Base-by-base conservation (phyloP, 140 eudicot genomes). In the Flaveria floridana region DNA sequence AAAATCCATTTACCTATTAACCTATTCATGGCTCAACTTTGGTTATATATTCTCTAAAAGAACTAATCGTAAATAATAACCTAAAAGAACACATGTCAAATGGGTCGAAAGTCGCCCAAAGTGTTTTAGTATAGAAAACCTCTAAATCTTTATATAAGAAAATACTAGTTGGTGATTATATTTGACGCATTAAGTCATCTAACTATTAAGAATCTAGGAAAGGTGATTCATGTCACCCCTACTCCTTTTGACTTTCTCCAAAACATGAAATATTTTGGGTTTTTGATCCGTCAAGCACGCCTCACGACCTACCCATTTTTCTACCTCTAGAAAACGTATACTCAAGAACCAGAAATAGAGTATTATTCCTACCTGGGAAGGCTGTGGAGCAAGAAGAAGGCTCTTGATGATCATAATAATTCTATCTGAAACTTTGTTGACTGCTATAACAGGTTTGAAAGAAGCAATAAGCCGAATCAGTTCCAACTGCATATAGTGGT, bases 371-470 rank as follows among this genome's bases (percentile, higher is more conserved):
- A 94, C 99, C 95, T 83, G 84, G 70, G 88, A 78, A 56, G 98
- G 88, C 68, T 63, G 53, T 26, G 87, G 80, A 67, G 86, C 73
- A 76, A 83, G 81, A 57, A 73, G 47, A 65, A 83, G 85, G 78
- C 71, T 79, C 78, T 84, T 84, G 39, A 95, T 85, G 78, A 89
- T 83, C 74, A 79, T 71, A 34, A 76, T 71, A 39, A 83, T 73
- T 82, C 86, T 89, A 80, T 91, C 96, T 46, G 90, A 91, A 76
- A 87, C 95, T 65, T 82, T 87, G 30, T 86, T 73, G 81, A 89
- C 87, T 26, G 97, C 90, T 63, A 91, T 56, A 34, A 95, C 80
- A 82, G 99, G 97, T 84, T 89, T 91, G 80, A 76, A 66, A 75
- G 84, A 81, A 30, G 97, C 82, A 10, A 87, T 14, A 53, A 91